Conservation (phyloP, 148 eudicot genomes). For the Pouteria glomerata region DNA sequence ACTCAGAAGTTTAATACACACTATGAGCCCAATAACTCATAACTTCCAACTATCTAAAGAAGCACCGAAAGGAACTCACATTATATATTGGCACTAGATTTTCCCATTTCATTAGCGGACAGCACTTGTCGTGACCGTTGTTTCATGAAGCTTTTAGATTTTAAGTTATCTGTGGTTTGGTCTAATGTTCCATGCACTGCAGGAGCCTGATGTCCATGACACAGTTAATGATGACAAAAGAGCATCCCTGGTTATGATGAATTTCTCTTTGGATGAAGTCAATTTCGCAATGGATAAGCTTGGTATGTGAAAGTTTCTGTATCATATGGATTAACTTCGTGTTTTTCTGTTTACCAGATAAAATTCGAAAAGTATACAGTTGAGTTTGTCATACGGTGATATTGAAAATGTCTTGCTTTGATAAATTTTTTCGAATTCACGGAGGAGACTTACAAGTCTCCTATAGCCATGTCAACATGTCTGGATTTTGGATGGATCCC, state of each 20-base stretch:
- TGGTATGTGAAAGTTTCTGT: constrained; percentile 48
- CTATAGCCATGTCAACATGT: constrained; percentile 4
- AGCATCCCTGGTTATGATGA: constrained; percentile 67
- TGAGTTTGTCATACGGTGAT: neutral
- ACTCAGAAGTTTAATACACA: too few relatives aligned
- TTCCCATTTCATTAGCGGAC: neutral
- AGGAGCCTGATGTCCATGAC: constrained; percentile 58
- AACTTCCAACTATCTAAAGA: too few relatives aligned
- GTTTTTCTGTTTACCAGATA: neutral
- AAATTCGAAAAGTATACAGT: neutral
- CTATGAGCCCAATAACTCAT: too few relatives aligned
- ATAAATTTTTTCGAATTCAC: neutral
- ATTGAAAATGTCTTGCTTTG: neutral
- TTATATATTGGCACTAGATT: neutral
- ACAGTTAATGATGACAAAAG: constrained; percentile 44
- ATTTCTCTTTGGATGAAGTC: constrained; percentile 63
- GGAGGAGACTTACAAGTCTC: neutral
- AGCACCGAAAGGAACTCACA: too few relatives aligned
- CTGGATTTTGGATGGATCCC: neutral
- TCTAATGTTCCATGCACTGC: constrained; percentile 14
- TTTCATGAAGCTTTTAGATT: neutral
- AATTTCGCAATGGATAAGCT: constrained; percentile 71
- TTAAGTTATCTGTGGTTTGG: neutral
- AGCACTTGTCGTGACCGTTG: neutral
- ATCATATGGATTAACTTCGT: neutral